phyloP scores from a whole-genome alignment of 331 rosid genomes.

The Malus hybrid region DNA sequence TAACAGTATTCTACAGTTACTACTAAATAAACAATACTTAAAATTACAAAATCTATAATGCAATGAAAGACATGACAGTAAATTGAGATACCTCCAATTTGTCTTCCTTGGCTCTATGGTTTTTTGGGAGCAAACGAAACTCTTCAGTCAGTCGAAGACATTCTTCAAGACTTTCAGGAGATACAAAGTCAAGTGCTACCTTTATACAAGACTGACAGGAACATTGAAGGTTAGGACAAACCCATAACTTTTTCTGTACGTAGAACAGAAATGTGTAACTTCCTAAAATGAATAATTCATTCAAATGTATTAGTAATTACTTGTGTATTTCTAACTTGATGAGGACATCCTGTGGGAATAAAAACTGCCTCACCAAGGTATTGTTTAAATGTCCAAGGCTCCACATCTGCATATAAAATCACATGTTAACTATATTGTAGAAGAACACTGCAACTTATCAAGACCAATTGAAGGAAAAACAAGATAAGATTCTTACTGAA shows the following conservation, averaged over 20 bases:
- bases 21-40: background rate
- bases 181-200: constrained; percentile 70
- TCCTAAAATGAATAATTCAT: background rate
- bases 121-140: constrained; percentile 60
- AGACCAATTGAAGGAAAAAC: constrained; percentile 5
- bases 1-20: background rate
- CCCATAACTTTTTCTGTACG: background rate
- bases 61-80: background rate
- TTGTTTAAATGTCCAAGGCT: constrained; percentile 81
- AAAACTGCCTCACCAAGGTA: constrained; percentile 73
- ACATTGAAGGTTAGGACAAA: background rate
- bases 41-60: background rate
- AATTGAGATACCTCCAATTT: constrained; percentile 37
- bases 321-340: constrained; percentile 77
- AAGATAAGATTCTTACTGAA: constrained; percentile 31
- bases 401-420: constrained; percentile 37
- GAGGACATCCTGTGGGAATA: constrained; percentile 81
- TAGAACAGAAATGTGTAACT: background rate
- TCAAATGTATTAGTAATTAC: constrained; percentile 20
- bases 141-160: constrained; percentile 59
- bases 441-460: background rate
- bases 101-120: constrained; percentile 67
- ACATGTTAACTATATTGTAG: background rate
- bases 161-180: constrained; percentile 64
- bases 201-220: constrained; percentile 59